Conservation (phyloP, 2,329 filamentous ascomycete species). For the Pyricularia grisea region DNA sequence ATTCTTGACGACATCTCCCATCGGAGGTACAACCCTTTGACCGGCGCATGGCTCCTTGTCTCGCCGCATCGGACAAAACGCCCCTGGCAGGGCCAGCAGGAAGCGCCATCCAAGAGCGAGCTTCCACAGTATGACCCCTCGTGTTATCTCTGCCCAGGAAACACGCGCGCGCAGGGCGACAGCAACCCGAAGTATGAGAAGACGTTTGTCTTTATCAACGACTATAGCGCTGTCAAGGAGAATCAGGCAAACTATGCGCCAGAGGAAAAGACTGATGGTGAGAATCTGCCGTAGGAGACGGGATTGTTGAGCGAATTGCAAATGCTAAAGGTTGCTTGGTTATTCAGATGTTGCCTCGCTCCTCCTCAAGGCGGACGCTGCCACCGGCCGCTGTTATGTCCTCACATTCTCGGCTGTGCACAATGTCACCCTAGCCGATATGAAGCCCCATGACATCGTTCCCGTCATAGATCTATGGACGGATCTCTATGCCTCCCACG, state of each 20-base stretch:
- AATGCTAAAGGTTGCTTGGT: background rate
- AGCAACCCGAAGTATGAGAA: constrained; percentile 75
- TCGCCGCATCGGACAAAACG: constrained; percentile 94
- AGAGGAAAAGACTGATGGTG: constrained; percentile 25
- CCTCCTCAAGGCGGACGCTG: constrained; percentile 73
- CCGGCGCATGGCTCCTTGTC: constrained; percentile 85
- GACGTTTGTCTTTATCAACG: constrained; percentile 93
- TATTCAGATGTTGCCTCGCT: constrained; percentile 59
- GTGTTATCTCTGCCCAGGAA: constrained; percentile 93
- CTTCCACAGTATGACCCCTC: constrained; percentile 75
- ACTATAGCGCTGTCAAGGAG: constrained; percentile 95
- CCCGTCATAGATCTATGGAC: constrained; percentile 88
- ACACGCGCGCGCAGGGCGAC: constrained; percentile 80
- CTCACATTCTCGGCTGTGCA: constrained; percentile 89
- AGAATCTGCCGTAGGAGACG: constrained; percentile 5
- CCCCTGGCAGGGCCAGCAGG: constrained; percentile 91
- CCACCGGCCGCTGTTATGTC: constrained; percentile 94
- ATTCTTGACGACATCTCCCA: constrained; percentile 95
- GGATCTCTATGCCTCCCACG: constrained; percentile 73
- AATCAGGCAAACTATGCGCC: constrained; percentile 69
- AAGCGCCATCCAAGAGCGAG: constrained; percentile 56
- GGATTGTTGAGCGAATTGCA: background rate
- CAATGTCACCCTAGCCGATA: constrained; percentile 86
- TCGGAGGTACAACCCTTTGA: constrained; percentile 83
- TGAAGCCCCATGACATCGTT: constrained; percentile 65